These are phyloP conservation scores for Nakazawaea pomicola DNA, from an alignment of 805 yeast species.

Conservation along the genomic window DNA sequence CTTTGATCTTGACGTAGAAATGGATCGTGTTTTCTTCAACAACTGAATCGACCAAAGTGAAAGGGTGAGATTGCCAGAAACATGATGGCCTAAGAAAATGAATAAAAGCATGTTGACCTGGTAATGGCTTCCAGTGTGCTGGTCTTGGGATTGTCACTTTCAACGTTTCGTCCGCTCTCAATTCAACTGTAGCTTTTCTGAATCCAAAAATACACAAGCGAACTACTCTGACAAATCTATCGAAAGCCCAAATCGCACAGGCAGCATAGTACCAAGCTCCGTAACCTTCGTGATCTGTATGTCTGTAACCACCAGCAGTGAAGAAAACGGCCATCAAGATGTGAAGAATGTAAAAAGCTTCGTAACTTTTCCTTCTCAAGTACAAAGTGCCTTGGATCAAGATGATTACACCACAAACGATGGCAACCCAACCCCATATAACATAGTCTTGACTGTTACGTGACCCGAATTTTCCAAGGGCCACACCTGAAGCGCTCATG, in stretches of 20 bases:
- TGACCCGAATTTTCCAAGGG: slow-evolving; percentile 16
- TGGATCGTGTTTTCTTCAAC: slow-evolving; percentile 19
- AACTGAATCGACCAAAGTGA: slow-evolving; percentile 27
- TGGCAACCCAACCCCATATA: slow-evolving; percentile 24
- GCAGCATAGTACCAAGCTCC: slow-evolving; percentile 8
- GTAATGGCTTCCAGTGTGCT: slow-evolving; percentile 33
- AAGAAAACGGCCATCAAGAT: slow-evolving; percentile 35
- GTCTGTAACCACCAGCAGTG: slow-evolving; percentile 40
- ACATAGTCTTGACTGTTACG: slow-evolving; percentile 7
- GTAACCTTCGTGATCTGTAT: slow-evolving; percentile 16
- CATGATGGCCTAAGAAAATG: slow-evolving; percentile 33
- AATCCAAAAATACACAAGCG: slow-evolving; percentile 32
- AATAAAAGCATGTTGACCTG: slow-evolving; percentile 34
- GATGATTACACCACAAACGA: slow-evolving; percentile 30
- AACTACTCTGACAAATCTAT: slow-evolving; percentile 30
- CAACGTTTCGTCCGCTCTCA: slow-evolving; percentile 41
- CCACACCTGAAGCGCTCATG: slow-evolving; percentile 22
- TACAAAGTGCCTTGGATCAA: slow-evolving; percentile 37
- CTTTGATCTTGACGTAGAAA: slow-evolving; percentile 32
- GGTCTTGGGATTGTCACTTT: slow-evolving; percentile 44
- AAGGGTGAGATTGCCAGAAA: slow-evolving; percentile 44
- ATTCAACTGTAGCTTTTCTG: slow-evolving; percentile 30
- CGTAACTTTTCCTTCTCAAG: slow-evolving; percentile 38
- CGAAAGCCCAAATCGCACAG: slow-evolving; percentile 27
- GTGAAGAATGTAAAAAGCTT: slow-evolving; percentile 33